Base-by-base conservation (phyloP, 2,329 filamentous ascomycete species). In the Apiospora malaysiana region DNA sequence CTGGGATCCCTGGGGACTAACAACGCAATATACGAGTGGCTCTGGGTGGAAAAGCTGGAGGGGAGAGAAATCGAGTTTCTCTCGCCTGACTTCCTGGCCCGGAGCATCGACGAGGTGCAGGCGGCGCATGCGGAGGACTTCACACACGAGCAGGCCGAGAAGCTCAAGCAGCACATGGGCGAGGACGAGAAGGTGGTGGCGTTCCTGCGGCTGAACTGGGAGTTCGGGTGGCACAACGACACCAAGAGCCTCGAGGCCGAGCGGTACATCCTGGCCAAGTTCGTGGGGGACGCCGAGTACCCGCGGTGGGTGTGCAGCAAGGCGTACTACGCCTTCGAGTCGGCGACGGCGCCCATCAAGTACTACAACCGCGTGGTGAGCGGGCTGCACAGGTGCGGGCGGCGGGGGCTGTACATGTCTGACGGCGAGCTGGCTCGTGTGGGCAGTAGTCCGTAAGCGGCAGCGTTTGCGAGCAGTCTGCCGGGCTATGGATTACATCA, bases 281-380 rank as follows among this genome's bases (percentile, higher is more conserved):
- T 63, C 4, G 18, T 63, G 16, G 32, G 32, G 32, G 56, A 63
- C 56, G 18, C 56, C 56, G 56, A 63, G 32, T 63, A 63, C 32
- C 56, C 56, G 8, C 56, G 56, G 18, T 63, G 56, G 56, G 56
- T 63, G 32, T 63, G 56, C 56, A 63, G 56, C 56, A 63, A 63
- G 32, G 56, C 32, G 8, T 40, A 63, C 56, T 63, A 63, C 56
- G 56, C 56, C 56, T 63, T 63, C 56, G 56, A 63, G 56, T 63
- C 56, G 32, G 56, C 56, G 27, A 40, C 32, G 32, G 56, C 56
- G 18, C 56, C 56, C 27, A 63, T 63, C 56, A 63, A 63, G 56
- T 63, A 63, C 56, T 63, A 63, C 56, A 63, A 63, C 56, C 56
- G 56, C 56, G 56, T 63, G 18, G 56, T 63, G 32, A 63, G 56